phyloP scores from a whole-genome alignment of 257 asterid species.

The Primulina eburnea region DNA sequence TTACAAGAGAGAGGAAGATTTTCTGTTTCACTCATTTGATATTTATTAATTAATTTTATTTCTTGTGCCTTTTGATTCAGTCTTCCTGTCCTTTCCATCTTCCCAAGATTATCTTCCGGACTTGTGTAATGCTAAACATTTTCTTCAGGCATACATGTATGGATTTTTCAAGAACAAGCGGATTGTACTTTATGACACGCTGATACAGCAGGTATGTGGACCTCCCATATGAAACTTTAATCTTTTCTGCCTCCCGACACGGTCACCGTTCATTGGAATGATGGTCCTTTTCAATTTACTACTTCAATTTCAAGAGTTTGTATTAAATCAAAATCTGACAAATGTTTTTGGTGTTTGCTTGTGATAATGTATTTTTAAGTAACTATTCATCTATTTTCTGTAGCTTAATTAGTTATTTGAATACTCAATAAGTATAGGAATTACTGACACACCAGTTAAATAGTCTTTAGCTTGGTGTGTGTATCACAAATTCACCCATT shows the following conservation, averaged over 20 bases:
- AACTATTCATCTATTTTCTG: too few species aligned
- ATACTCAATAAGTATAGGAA: not conserved
- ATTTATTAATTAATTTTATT: not conserved
- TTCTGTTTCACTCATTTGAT: conserved; percentile 14
- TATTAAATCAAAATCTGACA: not conserved
- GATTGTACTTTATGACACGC: conserved; percentile 92
- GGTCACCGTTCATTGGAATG: not conserved
- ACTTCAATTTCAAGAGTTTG: too few species aligned
- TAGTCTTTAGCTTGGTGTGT: not conserved
- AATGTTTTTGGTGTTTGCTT: not conserved
- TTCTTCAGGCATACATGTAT: conserved; percentile 93
- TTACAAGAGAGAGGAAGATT: conserved; percentile 8
- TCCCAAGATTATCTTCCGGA: conserved; percentile 6
- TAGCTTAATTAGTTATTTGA: not conserved
- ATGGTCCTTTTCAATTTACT: too few species aligned
- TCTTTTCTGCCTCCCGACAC: conserved; percentile 1
- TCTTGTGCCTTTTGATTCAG: conserved; percentile 8
- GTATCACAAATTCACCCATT: not conserved
- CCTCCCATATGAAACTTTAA: conserved; percentile 8
- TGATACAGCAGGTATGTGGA: conserved; percentile 84
- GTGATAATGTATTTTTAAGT: not conserved
- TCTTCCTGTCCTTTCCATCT: conserved; percentile 17
- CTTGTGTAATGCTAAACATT: conserved; percentile 15
- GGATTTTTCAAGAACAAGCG: conserved; percentile 95
- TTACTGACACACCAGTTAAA: not conserved